Evolutionary conservation across 2,329 filamentous ascomycete genomes (phyloP), one percentile per base, ranked within the genome.

Genomic region (Neopestalotiopsis rosae): DNA sequence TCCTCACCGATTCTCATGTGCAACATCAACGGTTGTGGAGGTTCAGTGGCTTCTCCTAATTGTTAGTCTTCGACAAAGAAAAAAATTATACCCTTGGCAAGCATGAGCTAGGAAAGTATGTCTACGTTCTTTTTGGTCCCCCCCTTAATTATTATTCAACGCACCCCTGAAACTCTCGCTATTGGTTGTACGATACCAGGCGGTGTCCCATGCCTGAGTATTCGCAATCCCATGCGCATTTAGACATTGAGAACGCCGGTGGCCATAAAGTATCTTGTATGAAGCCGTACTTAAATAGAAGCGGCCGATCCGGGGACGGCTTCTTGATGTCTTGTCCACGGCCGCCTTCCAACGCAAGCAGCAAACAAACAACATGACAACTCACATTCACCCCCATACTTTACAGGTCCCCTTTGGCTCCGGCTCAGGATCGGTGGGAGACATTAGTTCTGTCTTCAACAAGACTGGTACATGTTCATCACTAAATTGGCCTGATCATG

Each of bases 401-500:
- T 17, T 45, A 42, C 30, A 38, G 63, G 9, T 56, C 69, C 2
- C 74, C 73, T n/a, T 28, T 77, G 38, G 20, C 70, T 17, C 76
- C 75, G 40, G 61, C 79, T 59, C 71, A 75, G 12, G 56, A 67
- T 14, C 74, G 73, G 73, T 76, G 32, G 57, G 75, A 76, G 45
- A 65, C 65, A 57, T 65, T 59, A 65, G 73, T 9, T 32, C 49
- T 5, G 61, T 45, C n/a, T 45, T n/a, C 24, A n/a, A 52, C 14
- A 52, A 40, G 24, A 57, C 17, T 14, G 45, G 30, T 17, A 34
- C 42, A 24, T 49, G 34, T 20, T 42, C n/a, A 57, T 32, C 30
- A 57, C 64, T 42, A 38, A 28, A 28, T 4, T 66, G 56, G 20
- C 62, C 62, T 24, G n/a, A 14, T 14, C 12, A 57, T 40, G 24